A percentile compares a stretch with the other conserved stretches of the same genome.
These are phyloP conservation scores for Senecio squalidus DNA, from an alignment of 140 eudicot species.

Conservation along the genomic window DNA sequence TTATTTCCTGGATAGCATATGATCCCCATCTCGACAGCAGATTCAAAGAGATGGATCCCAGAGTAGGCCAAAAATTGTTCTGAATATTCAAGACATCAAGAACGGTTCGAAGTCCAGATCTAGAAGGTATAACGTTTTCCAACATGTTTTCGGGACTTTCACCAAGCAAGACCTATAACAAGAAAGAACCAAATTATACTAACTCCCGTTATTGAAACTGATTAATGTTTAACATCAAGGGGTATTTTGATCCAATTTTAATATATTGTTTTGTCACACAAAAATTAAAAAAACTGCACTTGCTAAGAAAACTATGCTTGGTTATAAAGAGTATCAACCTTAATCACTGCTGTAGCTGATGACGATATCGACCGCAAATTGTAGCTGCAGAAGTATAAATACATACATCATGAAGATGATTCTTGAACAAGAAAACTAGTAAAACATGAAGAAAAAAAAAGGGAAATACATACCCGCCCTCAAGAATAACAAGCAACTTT, in stretches of 20 bases:
- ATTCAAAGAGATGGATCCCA: conserved; percentile 42
- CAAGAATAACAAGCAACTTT: conserved; percentile 89
- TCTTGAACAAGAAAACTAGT: background rate
- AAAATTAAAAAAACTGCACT: background rate
- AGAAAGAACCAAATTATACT: background rate
- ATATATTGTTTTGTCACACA: too few species aligned
- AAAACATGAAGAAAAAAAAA: background rate
- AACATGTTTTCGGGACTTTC: conserved; percentile 42
- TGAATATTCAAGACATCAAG: conserved; percentile 78
- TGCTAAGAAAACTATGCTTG: conserved; percentile 2
- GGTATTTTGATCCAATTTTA: too few species aligned
- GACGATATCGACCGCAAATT: conserved; percentile 97
- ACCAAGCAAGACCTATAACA: conserved; percentile 80
- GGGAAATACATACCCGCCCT: conserved; percentile 84
- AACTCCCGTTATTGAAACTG: too few species aligned
- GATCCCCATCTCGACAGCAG: conserved; percentile 63
- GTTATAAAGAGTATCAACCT: conserved; percentile 40
- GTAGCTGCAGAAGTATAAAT: conserved; percentile 6
- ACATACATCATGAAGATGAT: background rate
- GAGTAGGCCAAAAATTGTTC: conserved; percentile 62
- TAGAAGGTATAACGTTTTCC: conserved; percentile 59
- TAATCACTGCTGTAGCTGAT: conserved; percentile 88
- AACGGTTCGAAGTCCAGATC: conserved; percentile 67
- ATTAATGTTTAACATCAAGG: too few species aligned
- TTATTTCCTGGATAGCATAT: conserved; percentile 39